Evolutionary conservation across 345 rosid species (phyloP).

Genomic region (Aurinia saxatilis): DNA sequence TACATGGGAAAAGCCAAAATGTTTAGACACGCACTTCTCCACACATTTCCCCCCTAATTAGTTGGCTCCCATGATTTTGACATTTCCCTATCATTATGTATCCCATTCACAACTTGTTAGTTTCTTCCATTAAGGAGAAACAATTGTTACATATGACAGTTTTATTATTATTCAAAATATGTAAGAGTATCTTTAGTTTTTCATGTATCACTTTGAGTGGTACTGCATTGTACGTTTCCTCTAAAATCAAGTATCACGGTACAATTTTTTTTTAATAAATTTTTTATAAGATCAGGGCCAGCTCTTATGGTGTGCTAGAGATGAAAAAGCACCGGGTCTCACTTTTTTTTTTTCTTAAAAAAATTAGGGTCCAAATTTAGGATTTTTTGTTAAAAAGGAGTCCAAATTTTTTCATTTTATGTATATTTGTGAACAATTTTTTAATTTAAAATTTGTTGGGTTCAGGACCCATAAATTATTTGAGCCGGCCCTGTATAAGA

Average conservation of each 20-base stretch:
- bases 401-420: too few species aligned
- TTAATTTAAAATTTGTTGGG: too few species aligned
- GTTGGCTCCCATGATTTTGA: conserved; percentile 35
- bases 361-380: too few species aligned
- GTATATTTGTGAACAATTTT: too few species aligned
- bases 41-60: conserved; percentile 20
- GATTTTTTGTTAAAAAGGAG: too few species aligned
- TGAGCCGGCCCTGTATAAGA: too few species aligned
- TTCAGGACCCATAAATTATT: too few species aligned
- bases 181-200: not conserved
- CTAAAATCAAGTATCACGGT: not conserved
- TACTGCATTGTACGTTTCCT: conserved; percentile 9
- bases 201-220: not conserved
- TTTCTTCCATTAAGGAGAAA: not conserved
- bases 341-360: too few species aligned
- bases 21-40: conserved; percentile 5
- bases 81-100: conserved; percentile 23
- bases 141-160: not conserved
- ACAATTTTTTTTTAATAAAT: not conserved
- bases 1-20: conserved; percentile 19
- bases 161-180: too few species aligned
- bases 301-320: too few species aligned
- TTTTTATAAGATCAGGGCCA: too few species aligned
- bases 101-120: conserved; percentile 19
- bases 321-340: too few species aligned